These are phyloP conservation scores for Penicillium lividum DNA, from an alignment of 495 filamentous ascomycete genomes.

Conservation along the genomic window DNA sequence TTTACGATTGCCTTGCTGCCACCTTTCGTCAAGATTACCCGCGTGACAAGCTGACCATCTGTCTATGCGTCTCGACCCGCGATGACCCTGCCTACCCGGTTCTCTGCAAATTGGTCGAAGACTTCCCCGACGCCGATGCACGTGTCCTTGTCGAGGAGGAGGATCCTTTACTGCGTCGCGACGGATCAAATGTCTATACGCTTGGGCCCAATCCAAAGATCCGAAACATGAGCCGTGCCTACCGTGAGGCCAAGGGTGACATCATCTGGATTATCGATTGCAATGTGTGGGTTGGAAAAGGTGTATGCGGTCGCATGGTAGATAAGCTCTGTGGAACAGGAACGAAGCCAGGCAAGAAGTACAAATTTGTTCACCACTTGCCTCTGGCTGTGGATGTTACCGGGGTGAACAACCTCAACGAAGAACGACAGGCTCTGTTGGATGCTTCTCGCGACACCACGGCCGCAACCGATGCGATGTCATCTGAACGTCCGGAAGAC, in stretches of 20 bases:
- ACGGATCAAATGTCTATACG: slow-evolving; percentile 50
- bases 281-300: slow-evolving; percentile 87
- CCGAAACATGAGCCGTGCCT: slow-evolving; percentile 91
- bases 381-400: slow-evolving; percentile 79
- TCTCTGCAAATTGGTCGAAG: slow-evolving; percentile 65
- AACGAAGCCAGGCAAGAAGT: slow-evolving; percentile 53
- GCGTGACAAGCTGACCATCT: slow-evolving; percentile 71
- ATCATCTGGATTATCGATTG: slow-evolving; percentile 95
- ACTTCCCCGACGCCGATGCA: slow-evolving; percentile 74
- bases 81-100: slow-evolving; percentile 77
- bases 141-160: slow-evolving; percentile 83
- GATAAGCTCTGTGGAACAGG: slow-evolving; percentile 75
- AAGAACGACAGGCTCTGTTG: slow-evolving; percentile 48
- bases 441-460: slow-evolving; percentile 22
- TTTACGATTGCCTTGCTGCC: slow-evolving; percentile 92
- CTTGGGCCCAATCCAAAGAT: slow-evolving; percentile 98
- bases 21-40: slow-evolving; percentile 87
- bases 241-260: slow-evolving; percentile 90
- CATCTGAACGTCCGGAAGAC: slow-evolving; percentile 25
- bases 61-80: slow-evolving; percentile 78
- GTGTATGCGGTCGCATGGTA: slow-evolving; percentile 82
- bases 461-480: slow-evolving; percentile 9
- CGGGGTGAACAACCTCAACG: slow-evolving; percentile 28
- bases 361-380: slow-evolving; percentile 96
- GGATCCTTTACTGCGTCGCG: slow-evolving; percentile 66